Evolutionary conservation across 2,329 filamentous ascomycete species (phyloP).

Genomic region (Onygena corvina): DNA sequence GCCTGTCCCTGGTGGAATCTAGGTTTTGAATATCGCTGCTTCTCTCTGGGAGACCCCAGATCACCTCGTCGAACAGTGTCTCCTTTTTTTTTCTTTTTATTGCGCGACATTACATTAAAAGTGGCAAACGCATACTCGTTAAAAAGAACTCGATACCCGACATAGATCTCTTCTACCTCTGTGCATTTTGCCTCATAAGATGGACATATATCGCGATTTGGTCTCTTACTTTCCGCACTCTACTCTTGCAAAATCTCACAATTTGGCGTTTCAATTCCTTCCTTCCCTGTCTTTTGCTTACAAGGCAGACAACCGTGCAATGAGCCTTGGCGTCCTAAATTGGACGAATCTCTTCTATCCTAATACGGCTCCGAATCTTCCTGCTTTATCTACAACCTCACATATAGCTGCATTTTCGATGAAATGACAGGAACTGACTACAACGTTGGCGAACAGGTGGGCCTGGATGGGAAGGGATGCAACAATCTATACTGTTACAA

Average conservation of each 20-base stretch:
- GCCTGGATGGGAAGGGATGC: neutral
- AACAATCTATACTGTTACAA: neutral
- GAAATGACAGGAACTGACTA: conserved; percentile 6
- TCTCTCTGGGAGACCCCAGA: too few relatives aligned
- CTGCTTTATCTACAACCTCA: neutral
- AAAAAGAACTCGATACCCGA: conserved; percentile 1
- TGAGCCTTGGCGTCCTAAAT: conserved; percentile 13
- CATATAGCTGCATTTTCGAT: neutral
- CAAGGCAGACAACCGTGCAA: neutral
- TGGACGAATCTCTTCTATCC: neutral
- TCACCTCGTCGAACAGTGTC: conserved; percentile 2
- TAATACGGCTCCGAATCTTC: neutral
- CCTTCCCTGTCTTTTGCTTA: conserved; percentile 11
- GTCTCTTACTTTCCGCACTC: conserved; percentile 13
- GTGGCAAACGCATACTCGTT: conserved; percentile 12
- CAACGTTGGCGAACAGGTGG: neutral
- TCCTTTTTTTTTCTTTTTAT: conserved; percentile 13
- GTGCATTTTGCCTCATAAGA: conserved; percentile 4
- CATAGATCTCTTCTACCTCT: neutral
- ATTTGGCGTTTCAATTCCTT: conserved; percentile 10
- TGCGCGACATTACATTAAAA: conserved; percentile 9
- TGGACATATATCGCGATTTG: neutral
- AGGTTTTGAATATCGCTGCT: conserved; percentile 25
- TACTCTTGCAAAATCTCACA: conserved; percentile 3
- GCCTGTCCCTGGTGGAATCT: conserved; percentile 34